phyloP scores from a whole-genome alignment of 768 basidiomycete genomes.

The Russula sp. region DNA sequence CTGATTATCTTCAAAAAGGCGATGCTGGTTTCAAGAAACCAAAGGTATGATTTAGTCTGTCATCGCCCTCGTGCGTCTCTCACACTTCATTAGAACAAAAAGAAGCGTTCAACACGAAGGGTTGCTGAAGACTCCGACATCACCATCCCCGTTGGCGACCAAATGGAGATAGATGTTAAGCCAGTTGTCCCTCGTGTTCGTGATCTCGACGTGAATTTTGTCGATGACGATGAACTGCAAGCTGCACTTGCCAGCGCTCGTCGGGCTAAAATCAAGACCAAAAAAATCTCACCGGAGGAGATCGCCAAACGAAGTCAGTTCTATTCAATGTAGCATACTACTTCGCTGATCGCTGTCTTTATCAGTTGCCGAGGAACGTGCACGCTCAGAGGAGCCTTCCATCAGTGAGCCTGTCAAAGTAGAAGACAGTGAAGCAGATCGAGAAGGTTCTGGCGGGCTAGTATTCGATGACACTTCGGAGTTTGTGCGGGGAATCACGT shows the following conservation, averaged over 20 bases:
- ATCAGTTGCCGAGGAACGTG: conserved; percentile 63
- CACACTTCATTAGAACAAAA: conserved; percentile 66
- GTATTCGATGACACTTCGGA: conserved; percentile 97
- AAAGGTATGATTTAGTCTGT: conserved; percentile 51
- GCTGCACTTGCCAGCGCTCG: conserved; percentile 85
- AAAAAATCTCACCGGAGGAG: conserved; percentile 79
- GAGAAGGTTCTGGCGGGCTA: conserved; percentile 53
- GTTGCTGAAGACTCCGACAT: conserved; percentile 54
- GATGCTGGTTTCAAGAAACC: conserved; percentile 95
- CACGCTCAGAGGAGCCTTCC: conserved; percentile 47
- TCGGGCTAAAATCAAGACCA: conserved; percentile 73
- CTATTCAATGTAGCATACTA: neutral
- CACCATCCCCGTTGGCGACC: conserved; percentile 44
- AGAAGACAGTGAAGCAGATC: conserved; percentile 50
- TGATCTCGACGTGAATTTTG: conserved; percentile 83
- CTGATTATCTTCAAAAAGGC: conserved; percentile 90
- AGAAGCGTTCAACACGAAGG: conserved; percentile 78
- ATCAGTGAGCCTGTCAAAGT: conserved; percentile 44
- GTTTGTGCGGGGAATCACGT: conserved; percentile 84
- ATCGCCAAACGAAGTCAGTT: conserved; percentile 69
- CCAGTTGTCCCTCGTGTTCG: conserved; percentile 64
- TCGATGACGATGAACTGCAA: conserved; percentile 98
- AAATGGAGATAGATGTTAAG: conserved; percentile 80
- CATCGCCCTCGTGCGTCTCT: neutral
- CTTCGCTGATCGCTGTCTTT: conserved; percentile 22